Percentiles rank a stretch among this genome's conserved stretches.
phyloP scores from a whole-genome alignment of 2,329 filamentous ascomycete genomes.

The Claviceps capensis region DNA sequence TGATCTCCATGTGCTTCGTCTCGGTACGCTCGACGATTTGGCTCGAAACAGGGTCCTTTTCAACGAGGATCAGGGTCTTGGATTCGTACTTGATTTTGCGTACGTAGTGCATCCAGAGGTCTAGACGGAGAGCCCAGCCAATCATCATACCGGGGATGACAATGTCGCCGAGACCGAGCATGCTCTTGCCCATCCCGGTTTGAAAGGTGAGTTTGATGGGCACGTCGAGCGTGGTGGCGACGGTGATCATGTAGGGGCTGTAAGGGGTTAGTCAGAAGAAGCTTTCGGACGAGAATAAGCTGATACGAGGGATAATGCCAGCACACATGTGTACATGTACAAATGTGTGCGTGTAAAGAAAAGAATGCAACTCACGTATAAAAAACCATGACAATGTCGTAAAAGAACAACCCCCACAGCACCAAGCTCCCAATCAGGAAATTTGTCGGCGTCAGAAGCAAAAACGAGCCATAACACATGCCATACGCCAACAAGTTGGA shows the following conservation, averaged over 20 bases:
- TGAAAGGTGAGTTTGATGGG: constrained; percentile 82
- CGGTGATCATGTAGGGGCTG: constrained; percentile 70
- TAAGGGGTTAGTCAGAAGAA: not conserved
- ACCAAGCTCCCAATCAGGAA: constrained; percentile 72
- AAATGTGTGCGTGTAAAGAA: too few species aligned
- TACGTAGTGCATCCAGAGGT: constrained; percentile 73
- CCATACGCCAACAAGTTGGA: constrained; percentile 81
- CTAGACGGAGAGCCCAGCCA: constrained; percentile 77
- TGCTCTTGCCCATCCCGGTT: constrained; percentile 52
- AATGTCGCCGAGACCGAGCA: constrained; percentile 90
- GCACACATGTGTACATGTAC: too few species aligned
- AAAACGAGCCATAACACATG: constrained; percentile 71
- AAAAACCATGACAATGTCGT: constrained; percentile 89
- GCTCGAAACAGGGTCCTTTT: constrained; percentile 20
- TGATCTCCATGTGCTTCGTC: constrained; percentile 32
- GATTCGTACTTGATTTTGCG: constrained; percentile 41
- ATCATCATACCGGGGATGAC: constrained; percentile 87
- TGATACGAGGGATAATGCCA: too few species aligned
- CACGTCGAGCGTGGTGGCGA: constrained; percentile 79
- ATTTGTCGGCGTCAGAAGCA: constrained; percentile 78
- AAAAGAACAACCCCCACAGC: constrained; percentile 71
- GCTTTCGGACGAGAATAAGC: too few species aligned
- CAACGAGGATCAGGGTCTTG: constrained; percentile 19
- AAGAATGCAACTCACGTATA: constrained; percentile 49
- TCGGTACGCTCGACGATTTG: constrained; percentile 22